These are phyloP conservation scores for Amoebophrya sp. DNA, from an alignment of 169 alveolate genomes.

Conservation along the genomic window DNA sequence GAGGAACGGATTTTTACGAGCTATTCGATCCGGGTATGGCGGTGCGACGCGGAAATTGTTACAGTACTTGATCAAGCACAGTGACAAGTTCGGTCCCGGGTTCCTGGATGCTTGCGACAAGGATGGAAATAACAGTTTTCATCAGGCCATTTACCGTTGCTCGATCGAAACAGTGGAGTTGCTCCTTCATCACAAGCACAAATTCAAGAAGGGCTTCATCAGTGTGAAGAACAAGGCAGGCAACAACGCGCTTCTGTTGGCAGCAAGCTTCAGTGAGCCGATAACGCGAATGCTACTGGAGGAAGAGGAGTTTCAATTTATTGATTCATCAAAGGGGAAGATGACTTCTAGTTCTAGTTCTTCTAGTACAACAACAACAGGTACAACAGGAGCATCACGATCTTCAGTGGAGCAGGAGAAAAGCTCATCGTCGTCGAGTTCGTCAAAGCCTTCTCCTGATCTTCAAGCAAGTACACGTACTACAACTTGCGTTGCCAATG, in stretches of 20 bases:
- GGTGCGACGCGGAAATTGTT: not conserved
- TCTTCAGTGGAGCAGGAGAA: too few relatives aligned
- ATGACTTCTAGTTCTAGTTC: too few relatives aligned
- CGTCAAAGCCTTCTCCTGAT: too few relatives aligned
- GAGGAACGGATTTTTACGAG: not conserved
- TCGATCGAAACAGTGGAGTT: not conserved
- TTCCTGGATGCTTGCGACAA: not conserved
- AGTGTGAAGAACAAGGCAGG: not conserved
- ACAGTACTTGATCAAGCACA: not conserved
- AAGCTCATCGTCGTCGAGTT: too few relatives aligned
- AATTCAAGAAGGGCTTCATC: not conserved
- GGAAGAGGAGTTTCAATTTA: too few relatives aligned
- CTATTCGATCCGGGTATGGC: not conserved
- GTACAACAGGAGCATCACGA: too few relatives aligned
- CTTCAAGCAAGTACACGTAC: too few relatives aligned
- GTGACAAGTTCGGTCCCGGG: not conserved
- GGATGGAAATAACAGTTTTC: not conserved
- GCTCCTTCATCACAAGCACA: not conserved
- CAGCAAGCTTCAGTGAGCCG: not conserved
- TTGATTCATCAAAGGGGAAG: too few relatives aligned
- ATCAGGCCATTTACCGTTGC: not conserved
- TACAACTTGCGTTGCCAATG: not conserved
- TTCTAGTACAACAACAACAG: too few relatives aligned
- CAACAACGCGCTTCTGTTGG: not conserved
- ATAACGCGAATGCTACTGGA: not conserved